These are phyloP conservation scores for Gossypium lobatum DNA, from an alignment of 441 rosid species.

Conservation along the genomic window DNA sequence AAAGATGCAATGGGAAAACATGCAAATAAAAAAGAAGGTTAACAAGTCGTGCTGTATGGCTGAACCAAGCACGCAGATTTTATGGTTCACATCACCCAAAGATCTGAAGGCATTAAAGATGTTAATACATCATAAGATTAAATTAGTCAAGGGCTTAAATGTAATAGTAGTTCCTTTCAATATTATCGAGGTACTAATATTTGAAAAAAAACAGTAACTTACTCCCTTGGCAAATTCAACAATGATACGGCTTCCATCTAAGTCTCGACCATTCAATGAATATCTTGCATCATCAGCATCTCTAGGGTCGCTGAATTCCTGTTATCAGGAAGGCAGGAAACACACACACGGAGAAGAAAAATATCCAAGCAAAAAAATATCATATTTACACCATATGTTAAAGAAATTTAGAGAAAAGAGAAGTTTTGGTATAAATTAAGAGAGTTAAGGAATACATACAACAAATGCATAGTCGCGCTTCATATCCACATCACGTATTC, in stretches of 20 bases:
- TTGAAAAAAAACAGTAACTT: too few relatives aligned
- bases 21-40: too few relatives aligned
- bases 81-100: too few relatives aligned
- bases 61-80: too few relatives aligned
- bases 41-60: too few relatives aligned
- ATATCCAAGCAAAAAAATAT: not conserved
- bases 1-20: too few relatives aligned
- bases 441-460: slow-evolving; percentile 39
- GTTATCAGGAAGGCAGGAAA: slow-evolving; percentile 11
- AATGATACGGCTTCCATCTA: slow-evolving; percentile 61
- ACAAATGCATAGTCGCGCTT: slow-evolving; percentile 77
- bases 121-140: too few relatives aligned
- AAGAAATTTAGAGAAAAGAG: not conserved
- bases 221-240: slow-evolving; percentile 75
- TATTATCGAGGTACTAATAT: too few relatives aligned
- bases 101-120: too few relatives aligned
- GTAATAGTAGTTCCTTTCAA: not conserved
- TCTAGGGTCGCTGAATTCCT: slow-evolving; percentile 72
- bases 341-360: not conserved
- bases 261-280: slow-evolving; percentile 57
- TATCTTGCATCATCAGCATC: slow-evolving; percentile 78
- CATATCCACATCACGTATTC: slow-evolving; percentile 83
- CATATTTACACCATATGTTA: slow-evolving; percentile 18
- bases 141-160: too few relatives aligned
- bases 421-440: not conserved